Evolutionary conservation across 352 stramenopile species (phyloP), one percentile per base, ranked within the genome.

Genomic region (Pythium rishiriense): DNA sequence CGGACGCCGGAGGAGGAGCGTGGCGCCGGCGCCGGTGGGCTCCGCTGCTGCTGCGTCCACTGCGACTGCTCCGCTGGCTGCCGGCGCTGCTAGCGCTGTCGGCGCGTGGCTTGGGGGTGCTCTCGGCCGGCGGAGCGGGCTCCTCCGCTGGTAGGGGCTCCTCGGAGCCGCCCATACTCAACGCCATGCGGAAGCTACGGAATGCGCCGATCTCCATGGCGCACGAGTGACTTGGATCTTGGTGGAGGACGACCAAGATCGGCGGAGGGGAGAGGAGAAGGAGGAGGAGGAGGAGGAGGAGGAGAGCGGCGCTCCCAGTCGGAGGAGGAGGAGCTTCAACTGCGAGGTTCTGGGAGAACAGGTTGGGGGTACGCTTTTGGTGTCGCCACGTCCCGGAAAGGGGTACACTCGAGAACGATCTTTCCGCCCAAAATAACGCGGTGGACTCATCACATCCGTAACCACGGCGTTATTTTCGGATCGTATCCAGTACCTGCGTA

Each of bases 101-200:
- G 21, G 42, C 66, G 64, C 57, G 64, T 12, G 7, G 43, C 57
- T 66, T 66, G 50, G 17, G 21, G 17, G 4, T 6, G 41, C 17
- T 46, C 11, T 46, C 41, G 11, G 17, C 42, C 15, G 50, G 33
- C 50, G 24, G 17, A 5, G 31, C 33, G 9, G 41, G 2, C 17
- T 37, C 37, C 25, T 64, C 64, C 22, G 48, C 57, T 4, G 26
- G n/a, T n/a, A n/a, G n/a, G n/a, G n/a, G n/a, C n/a, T n/a, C n/a
- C n/a, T n/a, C 45, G 15, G 9, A 4, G 17, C 31, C 35, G 47
- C 29, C 48, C 65, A 72, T 72, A 21, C 65, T 53, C 33, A 75
- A 45, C 62, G 64, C 60, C 56, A 71, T 57, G 58, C 72, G 69
- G 50, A 78, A 63, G 56, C 52, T 72, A 35, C 68, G 67, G 52